Evolutionary conservation across 2,329 filamentous ascomycete species (phyloP).

Genomic region (Ploettnerulaceae sp.): DNA sequence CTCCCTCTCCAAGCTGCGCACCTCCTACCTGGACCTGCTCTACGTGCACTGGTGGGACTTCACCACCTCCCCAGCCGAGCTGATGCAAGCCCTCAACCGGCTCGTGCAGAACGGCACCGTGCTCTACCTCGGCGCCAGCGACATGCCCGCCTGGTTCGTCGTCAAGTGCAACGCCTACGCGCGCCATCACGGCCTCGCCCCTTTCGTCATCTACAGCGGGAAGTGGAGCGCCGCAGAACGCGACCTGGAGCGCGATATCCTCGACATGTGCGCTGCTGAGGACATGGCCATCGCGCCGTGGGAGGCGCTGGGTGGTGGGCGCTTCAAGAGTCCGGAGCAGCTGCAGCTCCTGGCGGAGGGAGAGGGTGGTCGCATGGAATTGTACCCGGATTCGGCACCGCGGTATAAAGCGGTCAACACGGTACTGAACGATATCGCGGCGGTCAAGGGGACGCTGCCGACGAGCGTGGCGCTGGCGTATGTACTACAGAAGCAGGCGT

Average conservation of each 20-base stretch:
- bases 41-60: conserved; percentile 43
- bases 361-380: conserved; percentile 6
- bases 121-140: conserved; percentile 59
- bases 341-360: conserved; percentile 39
- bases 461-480: conserved; percentile 50
- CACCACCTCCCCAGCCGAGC: conserved; percentile 53
- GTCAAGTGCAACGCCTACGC: conserved; percentile 60
- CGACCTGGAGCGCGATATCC: conserved; percentile 56
- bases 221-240: conserved; percentile 54
- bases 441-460: not conserved
- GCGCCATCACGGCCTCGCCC: conserved; percentile 58
- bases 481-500: conserved; percentile 48
- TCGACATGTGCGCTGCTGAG: conserved; percentile 51
- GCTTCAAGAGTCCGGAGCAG: conserved; percentile 41
- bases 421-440: not conserved
- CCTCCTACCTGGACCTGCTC: conserved; percentile 59
- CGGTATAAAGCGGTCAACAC: not conserved
- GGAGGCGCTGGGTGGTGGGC: conserved; percentile 44
- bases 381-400: conserved; percentile 38
- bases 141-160: conserved; percentile 64
- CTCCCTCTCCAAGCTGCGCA: conserved; percentile 51
- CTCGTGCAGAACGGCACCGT: conserved; percentile 57
- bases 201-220: conserved; percentile 64
- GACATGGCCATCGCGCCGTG: conserved; percentile 52
- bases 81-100: conserved; percentile 61